These are phyloP conservation scores for Juglanconis juglandina DNA, from an alignment of 2,329 filamentous ascomycete genomes.

Conservation along the genomic window DNA sequence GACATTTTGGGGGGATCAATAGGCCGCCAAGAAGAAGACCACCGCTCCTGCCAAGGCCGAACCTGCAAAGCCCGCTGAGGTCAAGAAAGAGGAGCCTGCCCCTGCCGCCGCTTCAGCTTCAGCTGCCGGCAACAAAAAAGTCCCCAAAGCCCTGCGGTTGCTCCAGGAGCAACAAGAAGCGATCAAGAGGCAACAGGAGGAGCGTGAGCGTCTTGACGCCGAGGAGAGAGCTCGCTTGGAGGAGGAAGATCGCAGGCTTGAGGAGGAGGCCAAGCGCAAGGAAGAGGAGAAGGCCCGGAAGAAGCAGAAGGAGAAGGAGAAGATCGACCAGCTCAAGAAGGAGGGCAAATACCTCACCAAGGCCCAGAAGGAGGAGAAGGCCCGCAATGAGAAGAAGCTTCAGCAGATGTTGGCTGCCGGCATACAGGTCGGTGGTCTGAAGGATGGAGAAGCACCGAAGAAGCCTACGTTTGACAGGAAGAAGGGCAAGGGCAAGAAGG, in stretches of 20 bases:
- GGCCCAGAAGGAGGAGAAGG: conserved; percentile 79
- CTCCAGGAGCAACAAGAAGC: conserved; percentile 84
- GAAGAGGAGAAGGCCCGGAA: conserved; percentile 73
- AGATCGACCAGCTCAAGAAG: conserved; percentile 81
- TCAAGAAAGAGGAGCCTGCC: conserved; percentile 44
- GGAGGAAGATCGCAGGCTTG: conserved; percentile 61
- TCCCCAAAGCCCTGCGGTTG: conserved; percentile 68
- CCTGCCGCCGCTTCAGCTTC: conserved; percentile 31
- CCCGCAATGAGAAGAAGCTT: conserved; percentile 71
- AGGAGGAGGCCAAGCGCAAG: conserved; percentile 65
- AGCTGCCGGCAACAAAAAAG: conserved; percentile 65
- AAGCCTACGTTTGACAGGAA: conserved; percentile 70
- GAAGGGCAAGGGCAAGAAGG: conserved; percentile 57
- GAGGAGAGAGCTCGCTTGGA: conserved; percentile 55
- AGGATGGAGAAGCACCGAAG: conserved; percentile 51
- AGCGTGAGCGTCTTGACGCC: conserved; percentile 52
- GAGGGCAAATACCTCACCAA: conserved; percentile 85
- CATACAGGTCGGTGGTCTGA: conserved; percentile 65
- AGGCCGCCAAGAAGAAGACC: conserved; percentile 84
- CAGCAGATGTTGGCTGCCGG: conserved; percentile 82
- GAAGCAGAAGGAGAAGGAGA: conserved; percentile 85
- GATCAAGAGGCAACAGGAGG: conserved; percentile 62
- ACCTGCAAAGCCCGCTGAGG: conserved; percentile 49
- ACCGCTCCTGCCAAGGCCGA: conserved; percentile 46
- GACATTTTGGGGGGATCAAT: conserved; percentile 12